phyloP scores from a whole-genome alignment of 2,329 filamentous ascomycete genomes.

The Cordyceps pruinosa region DNA sequence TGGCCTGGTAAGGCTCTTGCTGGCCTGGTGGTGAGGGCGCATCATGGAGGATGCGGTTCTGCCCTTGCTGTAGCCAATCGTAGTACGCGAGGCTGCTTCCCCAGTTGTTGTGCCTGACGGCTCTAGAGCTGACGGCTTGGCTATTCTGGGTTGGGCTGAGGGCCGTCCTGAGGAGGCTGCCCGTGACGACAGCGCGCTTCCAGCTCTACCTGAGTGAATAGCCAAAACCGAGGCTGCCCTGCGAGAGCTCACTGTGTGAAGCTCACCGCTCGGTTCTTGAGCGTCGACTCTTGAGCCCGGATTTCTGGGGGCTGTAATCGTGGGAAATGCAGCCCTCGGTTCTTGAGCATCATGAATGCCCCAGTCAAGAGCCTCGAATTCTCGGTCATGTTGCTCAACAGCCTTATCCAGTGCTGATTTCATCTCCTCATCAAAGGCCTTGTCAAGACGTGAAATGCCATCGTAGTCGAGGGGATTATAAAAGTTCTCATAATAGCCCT shows the following conservation, averaged over 20 bases:
- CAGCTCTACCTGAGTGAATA: conserved; percentile 16
- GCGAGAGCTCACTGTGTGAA: conserved; percentile 34
- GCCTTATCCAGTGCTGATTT: conserved; percentile 47
- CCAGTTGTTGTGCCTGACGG: conserved; percentile 51
- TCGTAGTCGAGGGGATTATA: conserved; percentile 60
- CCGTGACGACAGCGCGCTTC: conserved; percentile 10
- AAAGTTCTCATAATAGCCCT: conserved; percentile 55
- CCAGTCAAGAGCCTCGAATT: conserved; percentile 58
- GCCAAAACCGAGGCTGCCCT: conserved; percentile 47
- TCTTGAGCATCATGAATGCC: conserved; percentile 50
- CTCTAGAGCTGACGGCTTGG: conserved; percentile 19
- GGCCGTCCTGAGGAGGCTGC: neutral
- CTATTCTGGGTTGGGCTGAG: conserved; percentile 13
- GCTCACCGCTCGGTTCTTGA: neutral
- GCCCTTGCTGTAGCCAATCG: conserved; percentile 79
- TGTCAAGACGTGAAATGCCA: conserved; percentile 56
- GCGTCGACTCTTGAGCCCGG: neutral
- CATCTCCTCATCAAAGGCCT: conserved; percentile 49
- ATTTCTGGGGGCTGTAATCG: neutral
- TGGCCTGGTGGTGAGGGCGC: conserved; percentile 21
- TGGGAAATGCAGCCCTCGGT: conserved; percentile 18
- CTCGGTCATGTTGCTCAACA: conserved; percentile 60
- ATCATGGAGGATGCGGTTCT: conserved; percentile 47
- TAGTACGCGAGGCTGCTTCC: conserved; percentile 66
- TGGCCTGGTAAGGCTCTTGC: conserved; percentile 4